Conservation (phyloP, 805 yeast species). For the Yamadazyma kitorensis region DNA sequence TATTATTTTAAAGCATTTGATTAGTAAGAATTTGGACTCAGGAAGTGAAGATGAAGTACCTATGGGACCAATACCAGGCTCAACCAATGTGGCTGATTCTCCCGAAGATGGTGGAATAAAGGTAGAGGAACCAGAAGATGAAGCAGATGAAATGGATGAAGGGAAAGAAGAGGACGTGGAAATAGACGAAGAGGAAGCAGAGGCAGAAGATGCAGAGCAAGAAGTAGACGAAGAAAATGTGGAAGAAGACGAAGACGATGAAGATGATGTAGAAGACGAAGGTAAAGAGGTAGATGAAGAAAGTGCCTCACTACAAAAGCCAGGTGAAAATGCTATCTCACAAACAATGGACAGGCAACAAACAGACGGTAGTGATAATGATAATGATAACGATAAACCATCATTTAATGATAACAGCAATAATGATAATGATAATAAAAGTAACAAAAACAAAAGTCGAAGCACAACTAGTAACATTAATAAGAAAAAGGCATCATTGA, state of each 20-base stretch:
- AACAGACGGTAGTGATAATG: too few relatives aligned
- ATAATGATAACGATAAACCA: not conserved
- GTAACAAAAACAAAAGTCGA: not conserved
- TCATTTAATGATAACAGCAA: not conserved
- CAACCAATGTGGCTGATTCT: too few relatives aligned
- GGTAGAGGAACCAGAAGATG: not conserved
- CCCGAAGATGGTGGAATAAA: too few relatives aligned
- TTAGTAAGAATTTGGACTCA: constrained; percentile 15
- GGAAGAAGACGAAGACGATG: not conserved
- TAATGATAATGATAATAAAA: not conserved
- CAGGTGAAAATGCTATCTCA: too few relatives aligned
- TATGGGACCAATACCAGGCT: too few relatives aligned
- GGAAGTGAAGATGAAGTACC: not conserved
- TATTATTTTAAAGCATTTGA: constrained; percentile 25
- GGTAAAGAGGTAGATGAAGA: not conserved
- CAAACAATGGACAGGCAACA: too few relatives aligned
- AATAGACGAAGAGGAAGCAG: not conserved
- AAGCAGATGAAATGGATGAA: not conserved
- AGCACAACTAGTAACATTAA: too few relatives aligned
- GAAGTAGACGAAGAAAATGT: not conserved
- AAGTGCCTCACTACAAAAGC: too few relatives aligned
- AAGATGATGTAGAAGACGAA: not conserved
- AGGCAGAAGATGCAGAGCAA: not conserved
- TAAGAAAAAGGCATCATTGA: too few relatives aligned
- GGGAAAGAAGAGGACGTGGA: not conserved